A percentile compares a stretch with the other conserved stretches of the same genome.
Conservation (phyloP, 2,329 filamentous ascomycete genomes). For the Alternaria conjuncta region DNA sequence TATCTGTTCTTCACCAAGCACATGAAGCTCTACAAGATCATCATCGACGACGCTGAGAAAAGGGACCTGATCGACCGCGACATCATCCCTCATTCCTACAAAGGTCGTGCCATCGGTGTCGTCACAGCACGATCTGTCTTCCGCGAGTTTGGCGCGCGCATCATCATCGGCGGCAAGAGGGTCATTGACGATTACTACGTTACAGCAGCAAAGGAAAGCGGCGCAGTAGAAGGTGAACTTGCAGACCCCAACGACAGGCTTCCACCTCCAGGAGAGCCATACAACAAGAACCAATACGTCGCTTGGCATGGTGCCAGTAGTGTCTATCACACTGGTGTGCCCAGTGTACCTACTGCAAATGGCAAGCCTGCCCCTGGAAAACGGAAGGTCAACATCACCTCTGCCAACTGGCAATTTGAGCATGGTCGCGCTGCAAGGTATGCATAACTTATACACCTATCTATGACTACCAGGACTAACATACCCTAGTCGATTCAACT, state of each 20-base stretch:
- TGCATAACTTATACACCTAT: conserved; percentile 25
- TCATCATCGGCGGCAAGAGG: conserved; percentile 87
- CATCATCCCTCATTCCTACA: conserved; percentile 97
- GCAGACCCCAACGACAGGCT: conserved; percentile 88
- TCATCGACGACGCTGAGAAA: conserved; percentile 97
- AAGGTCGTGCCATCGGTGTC: conserved; percentile 94
- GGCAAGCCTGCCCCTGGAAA: conserved; percentile 79
- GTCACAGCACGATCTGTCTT: conserved; percentile 97
- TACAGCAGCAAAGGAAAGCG: conserved; percentile 73
- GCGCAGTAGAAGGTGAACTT: conserved; percentile 84
- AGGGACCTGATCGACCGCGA: conserved; percentile 93
- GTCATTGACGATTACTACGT: conserved; percentile 91
- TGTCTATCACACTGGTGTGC: conserved; percentile 86
- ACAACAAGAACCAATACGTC: conserved; percentile 99
- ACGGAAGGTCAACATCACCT: conserved; percentile 84
- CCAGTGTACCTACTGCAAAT: conserved; percentile 75
- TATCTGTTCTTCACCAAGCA: conserved; percentile 99
- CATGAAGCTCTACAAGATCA: conserved; percentile 94
- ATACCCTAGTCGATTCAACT: conserved; percentile 77
- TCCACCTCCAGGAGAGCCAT: conserved; percentile 77
- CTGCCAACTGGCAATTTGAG: conserved; percentile 95
- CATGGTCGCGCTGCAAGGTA: conserved; percentile 92
- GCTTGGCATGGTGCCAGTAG: conserved; percentile 97
- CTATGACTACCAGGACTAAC: conserved; percentile 21
- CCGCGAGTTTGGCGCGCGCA: conserved; percentile 92